Evolutionary conservation across 169 alveolate species (phyloP).

Genomic region (Plasmodium sp.): DNA sequence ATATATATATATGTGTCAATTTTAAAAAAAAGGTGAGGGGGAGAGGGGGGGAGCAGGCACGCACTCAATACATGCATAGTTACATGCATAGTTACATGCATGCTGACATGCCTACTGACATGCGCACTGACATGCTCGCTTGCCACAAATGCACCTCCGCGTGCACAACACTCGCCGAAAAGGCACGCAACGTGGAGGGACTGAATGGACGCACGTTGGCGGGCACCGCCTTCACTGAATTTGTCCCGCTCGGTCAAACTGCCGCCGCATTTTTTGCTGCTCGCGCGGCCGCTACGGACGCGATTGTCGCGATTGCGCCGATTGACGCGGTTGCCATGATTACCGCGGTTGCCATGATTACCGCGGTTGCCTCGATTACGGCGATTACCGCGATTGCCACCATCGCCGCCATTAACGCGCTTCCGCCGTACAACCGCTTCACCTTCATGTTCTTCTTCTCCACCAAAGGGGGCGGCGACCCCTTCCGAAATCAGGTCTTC

Average conservation of each 20-base stretch:
- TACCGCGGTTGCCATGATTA: too few relatives aligned
- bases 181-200: neutral
- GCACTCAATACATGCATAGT: neutral
- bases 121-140: neutral
- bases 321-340: too few relatives aligned
- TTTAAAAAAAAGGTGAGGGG: neutral
- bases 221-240: neutral
- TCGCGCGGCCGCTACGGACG: neutral
- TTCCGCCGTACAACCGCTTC: neutral
- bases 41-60: neutral
- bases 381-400: too few relatives aligned
- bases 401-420: neutral
- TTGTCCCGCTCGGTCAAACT: neutral
- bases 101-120: neutral
- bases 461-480: neutral
- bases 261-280: neutral
- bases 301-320: neutral
- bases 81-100: constrained; percentile 17
- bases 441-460: neutral
- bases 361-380: too few relatives aligned
- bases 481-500: neutral
- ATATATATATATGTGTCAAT: neutral
- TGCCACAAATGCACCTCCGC: neutral
- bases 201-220: neutral
- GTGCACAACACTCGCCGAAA: neutral